These are phyloP conservation scores for Periglandula ipomoeae DNA, from an alignment of 2,329 filamentous ascomycete genomes.

Conservation along the genomic window DNA sequence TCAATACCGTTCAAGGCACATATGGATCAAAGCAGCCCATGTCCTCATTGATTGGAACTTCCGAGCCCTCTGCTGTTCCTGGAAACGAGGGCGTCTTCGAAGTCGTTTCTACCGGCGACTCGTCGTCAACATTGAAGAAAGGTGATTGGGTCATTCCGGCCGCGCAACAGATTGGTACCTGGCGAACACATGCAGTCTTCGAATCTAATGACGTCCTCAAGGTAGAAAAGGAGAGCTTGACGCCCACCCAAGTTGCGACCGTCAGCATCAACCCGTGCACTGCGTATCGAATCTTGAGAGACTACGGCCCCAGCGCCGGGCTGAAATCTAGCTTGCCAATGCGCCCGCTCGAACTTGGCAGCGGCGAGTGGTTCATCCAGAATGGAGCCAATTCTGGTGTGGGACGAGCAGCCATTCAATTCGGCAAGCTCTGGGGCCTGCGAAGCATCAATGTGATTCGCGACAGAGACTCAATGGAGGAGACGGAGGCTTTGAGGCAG, in stretches of 20 bases:
- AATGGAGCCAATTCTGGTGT: conserved; percentile 95
- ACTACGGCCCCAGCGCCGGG: conserved; percentile 52
- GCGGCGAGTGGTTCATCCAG: conserved; percentile 86
- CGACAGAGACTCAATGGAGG: conserved; percentile 54
- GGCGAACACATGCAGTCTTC: conserved; percentile 83
- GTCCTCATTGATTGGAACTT: conserved; percentile 65
- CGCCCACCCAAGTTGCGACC: conserved; percentile 71
- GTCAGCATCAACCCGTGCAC: conserved; percentile 90
- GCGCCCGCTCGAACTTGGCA: conserved; percentile 33
- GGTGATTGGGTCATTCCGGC: conserved; percentile 96
- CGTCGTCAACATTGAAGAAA: conserved; percentile 43
- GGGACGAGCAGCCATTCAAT: conserved; percentile 81
- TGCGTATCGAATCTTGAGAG: conserved; percentile 84
- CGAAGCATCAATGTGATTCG: conserved; percentile 86
- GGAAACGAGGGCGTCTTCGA: conserved; percentile 95
- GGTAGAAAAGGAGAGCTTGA: conserved; percentile 63
- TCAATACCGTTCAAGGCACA: conserved; percentile 95
- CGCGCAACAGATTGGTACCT: conserved; percentile 77
- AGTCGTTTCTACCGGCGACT: conserved; percentile 60
- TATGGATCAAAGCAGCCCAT: conserved; percentile 83
- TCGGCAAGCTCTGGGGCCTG: conserved; percentile 77
- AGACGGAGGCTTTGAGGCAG: conserved; percentile 49
- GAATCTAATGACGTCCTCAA: conserved; percentile 49
- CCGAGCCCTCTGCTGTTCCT: conserved; percentile 64
- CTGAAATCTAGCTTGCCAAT: conserved; percentile 37